A percentile compares a stretch with the other conserved stretches of the same genome.
These are phyloP conservation scores for Thermoascus crustaceus DNA, from an alignment of 2,329 filamentous ascomycete genomes.

Conservation along the genomic window DNA sequence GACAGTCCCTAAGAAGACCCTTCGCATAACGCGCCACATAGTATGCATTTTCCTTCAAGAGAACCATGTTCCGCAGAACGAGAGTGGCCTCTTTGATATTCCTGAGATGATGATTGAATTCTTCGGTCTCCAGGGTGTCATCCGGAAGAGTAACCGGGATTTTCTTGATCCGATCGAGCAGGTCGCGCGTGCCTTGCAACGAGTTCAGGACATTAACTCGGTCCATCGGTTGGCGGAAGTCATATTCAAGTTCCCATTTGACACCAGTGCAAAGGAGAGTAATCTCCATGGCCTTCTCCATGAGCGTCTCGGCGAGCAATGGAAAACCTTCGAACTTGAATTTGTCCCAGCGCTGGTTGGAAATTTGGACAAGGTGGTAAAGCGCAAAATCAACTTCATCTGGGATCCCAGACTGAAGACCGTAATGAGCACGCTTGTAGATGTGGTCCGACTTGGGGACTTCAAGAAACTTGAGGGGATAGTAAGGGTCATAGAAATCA, in stretches of 20 bases:
- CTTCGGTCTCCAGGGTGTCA: conserved; percentile 61
- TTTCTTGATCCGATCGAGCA: conserved; percentile 62
- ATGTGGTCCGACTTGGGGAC: conserved; percentile 50
- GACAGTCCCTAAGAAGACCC: conserved; percentile 63
- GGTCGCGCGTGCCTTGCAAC: conserved; percentile 58
- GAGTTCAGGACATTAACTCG: conserved; percentile 55
- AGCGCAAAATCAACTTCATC: conserved; percentile 87
- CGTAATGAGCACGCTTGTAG: conserved; percentile 78
- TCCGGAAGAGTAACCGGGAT: conserved; percentile 53
- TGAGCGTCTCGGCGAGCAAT: conserved; percentile 75
- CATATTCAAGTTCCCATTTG: conserved; percentile 71
- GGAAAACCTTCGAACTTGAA: conserved; percentile 92
- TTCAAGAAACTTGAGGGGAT: conserved; percentile 27
- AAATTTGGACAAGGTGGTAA: conserved; percentile 91
- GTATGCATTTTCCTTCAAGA: conserved; percentile 76
- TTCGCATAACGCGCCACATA: conserved; percentile 65
- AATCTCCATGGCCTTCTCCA: conserved; percentile 74
- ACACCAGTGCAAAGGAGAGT: conserved; percentile 73
- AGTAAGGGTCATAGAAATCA: conserved; percentile 33
- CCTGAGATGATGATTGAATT: conserved; percentile 62
- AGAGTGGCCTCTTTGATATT: conserved; percentile 78
- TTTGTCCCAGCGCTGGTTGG: conserved; percentile 87
- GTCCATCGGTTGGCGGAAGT: conserved; percentile 44
- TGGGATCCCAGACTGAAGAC: conserved; percentile 68
- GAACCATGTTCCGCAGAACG: conserved; percentile 92